phyloP scores from a whole-genome alignment of 1,139 yeast species.

The Geotrichum phurueaensis region DNA sequence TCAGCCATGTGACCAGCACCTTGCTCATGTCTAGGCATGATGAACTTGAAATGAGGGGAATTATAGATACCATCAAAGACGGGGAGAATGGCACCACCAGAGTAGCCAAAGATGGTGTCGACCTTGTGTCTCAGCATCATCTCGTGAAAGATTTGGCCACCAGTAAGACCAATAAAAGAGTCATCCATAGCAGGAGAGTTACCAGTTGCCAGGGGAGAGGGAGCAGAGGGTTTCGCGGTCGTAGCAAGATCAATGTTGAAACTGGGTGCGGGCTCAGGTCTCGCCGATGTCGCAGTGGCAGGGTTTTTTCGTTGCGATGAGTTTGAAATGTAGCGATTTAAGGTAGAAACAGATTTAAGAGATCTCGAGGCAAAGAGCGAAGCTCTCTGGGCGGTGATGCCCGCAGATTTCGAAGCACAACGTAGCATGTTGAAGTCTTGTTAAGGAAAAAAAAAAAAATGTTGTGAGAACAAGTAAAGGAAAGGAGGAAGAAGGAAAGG shows the following conservation, averaged over 20 bases:
- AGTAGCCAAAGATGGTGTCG: constrained; percentile 90
- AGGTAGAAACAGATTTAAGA: background rate
- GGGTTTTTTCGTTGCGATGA: constrained; percentile 12
- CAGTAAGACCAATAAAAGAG: constrained; percentile 79
- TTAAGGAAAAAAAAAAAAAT: background rate
- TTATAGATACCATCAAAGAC: constrained; percentile 95
- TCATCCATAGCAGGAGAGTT: constrained; percentile 26
- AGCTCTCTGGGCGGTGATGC: constrained; percentile 9
- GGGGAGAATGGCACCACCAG: constrained; percentile 98
- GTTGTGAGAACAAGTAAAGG: background rate
- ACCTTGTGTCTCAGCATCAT: constrained; percentile 97
- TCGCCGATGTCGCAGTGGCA: constrained; percentile 21
- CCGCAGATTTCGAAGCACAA: constrained; percentile 11
- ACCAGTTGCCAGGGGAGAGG: constrained; percentile 9
- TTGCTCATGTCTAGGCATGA: constrained; percentile 94
- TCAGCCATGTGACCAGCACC: constrained; percentile 99
- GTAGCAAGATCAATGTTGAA: constrained; percentile 34
- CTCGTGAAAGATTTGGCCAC: constrained; percentile 97
- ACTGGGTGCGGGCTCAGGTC: constrained; percentile 52
- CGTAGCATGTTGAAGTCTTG: constrained; percentile 16
- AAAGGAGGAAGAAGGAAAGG: background rate
- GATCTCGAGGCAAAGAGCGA: constrained; percentile 1
- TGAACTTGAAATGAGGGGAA: constrained; percentile 81
- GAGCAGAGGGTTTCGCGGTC: constrained; percentile 4
- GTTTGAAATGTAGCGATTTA: constrained; percentile 13